Percentiles rank a stretch among this genome's conserved stretches.
Conservation (phyloP, 768 basidiomycete genomes). For the Collybia mongolica region DNA sequence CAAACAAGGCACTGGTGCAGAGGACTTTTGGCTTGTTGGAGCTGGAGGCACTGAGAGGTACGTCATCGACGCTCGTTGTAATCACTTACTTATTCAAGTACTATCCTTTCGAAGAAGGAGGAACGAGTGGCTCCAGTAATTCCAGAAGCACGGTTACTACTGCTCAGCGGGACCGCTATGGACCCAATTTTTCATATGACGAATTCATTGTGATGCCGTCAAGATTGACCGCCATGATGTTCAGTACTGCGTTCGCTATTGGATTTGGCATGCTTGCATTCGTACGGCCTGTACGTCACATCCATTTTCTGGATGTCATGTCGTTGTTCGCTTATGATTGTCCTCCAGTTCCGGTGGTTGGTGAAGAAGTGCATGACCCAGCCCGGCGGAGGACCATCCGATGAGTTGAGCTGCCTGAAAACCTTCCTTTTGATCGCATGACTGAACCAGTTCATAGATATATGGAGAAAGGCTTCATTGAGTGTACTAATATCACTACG, state of each 20-base stretch:
- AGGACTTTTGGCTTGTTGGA: constrained; percentile 47
- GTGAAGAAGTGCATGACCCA: constrained; percentile 47
- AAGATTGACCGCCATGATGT: constrained; percentile 35
- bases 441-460: constrained; percentile 30
- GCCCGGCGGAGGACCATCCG: constrained; percentile 62
- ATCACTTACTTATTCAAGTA: not conserved
- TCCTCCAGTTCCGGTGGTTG: constrained; percentile 53
- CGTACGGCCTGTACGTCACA: constrained; percentile 36
- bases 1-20: constrained; percentile 43
- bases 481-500: constrained; percentile 69
- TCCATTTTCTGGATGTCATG: not conserved
- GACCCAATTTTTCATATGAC: constrained; percentile 71
- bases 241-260: constrained; percentile 34
- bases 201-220: constrained; percentile 56
- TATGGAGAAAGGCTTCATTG: constrained; percentile 58
- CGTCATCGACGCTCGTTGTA: not conserved
- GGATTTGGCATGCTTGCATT: constrained; percentile 29
- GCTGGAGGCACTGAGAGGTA: constrained; percentile 23
- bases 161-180: constrained; percentile 47
- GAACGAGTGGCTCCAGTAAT: not conserved
- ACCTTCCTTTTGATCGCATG: not conserved
- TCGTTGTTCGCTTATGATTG: not conserved
- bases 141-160: constrained; percentile 8
- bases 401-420: constrained; percentile 45
- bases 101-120: not conserved